phyloP scores from a whole-genome alignment of 495 filamentous ascomycete genomes.

The Hyaloscypha hepaticicola region DNA sequence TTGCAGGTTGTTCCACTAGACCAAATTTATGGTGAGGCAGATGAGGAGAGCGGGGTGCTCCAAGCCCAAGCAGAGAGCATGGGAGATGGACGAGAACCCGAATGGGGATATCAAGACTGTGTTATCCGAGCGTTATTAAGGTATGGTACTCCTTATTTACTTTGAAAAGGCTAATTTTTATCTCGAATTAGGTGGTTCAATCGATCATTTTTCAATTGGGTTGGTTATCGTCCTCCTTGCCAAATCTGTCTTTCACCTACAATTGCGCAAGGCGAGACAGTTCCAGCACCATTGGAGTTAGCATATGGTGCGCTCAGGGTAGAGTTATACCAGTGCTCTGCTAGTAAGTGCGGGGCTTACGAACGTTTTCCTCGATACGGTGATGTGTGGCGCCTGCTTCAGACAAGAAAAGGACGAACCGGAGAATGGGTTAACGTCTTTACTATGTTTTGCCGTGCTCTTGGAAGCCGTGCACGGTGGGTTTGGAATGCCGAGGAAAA shows the following conservation, averaged over 20 bases:
- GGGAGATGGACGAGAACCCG: constrained; percentile 69
- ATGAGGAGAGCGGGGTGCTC: constrained; percentile 86
- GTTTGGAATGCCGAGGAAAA: constrained; percentile 98
- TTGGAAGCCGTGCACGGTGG: constrained; percentile 90
- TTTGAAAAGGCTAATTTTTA: constrained; percentile 20
- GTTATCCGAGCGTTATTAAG: constrained; percentile 86
- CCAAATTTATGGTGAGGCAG: constrained; percentile 87
- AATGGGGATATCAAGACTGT: constrained; percentile 99
- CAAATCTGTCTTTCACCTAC: constrained; percentile 77
- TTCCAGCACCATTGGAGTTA: constrained; percentile 81
- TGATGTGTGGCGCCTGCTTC: constrained; percentile 90
- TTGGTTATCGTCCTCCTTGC: constrained; percentile 93
- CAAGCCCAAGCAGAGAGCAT: constrained; percentile 83
- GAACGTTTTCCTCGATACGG: constrained; percentile 94
- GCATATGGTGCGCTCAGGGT: constrained; percentile 84
- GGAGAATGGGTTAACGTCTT: constrained; percentile 99
- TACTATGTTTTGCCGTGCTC: constrained; percentile 93
- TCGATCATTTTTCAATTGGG: constrained; percentile 89
- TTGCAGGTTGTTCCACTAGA: constrained; percentile 84
- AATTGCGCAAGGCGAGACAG: constrained; percentile 72
- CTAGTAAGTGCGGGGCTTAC: constrained; percentile 63
- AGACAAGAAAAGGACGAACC: constrained; percentile 77
- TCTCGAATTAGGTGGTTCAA: constrained; percentile 80
- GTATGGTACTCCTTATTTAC: constrained; percentile 41
- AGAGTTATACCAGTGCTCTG: constrained; percentile 85